These are phyloP conservation scores for Epichloe scottii DNA, from an alignment of 2,329 filamentous ascomycete species.

Conservation along the genomic window DNA sequence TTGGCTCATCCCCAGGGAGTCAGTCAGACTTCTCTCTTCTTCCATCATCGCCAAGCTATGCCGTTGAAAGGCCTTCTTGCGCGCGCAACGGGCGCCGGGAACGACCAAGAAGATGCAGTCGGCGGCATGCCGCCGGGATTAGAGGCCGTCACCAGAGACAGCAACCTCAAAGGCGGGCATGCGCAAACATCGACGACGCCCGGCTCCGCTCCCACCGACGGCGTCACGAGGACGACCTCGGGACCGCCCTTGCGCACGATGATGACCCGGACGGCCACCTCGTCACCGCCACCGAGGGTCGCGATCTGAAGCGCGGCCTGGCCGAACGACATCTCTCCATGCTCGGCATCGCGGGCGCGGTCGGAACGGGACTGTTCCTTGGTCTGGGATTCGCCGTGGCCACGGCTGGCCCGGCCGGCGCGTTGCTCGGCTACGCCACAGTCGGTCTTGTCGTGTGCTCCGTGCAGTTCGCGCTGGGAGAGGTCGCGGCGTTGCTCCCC, in stretches of 20 bases:
- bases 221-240: background rate
- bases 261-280: conserved; percentile 27
- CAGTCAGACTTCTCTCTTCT: too few relatives aligned
- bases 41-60: too few relatives aligned
- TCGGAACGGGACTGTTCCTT: conserved; percentile 49
- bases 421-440: conserved; percentile 40
- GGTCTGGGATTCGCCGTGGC: conserved; percentile 42
- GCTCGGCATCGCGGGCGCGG: conserved; percentile 49
- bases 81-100: too few relatives aligned
- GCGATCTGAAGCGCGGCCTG: conserved; percentile 31
- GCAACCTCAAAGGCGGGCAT: background rate
- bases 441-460: conserved; percentile 44
- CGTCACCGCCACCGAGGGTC: conserved; percentile 35
- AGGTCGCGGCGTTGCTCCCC: conserved; percentile 46
- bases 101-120: too few relatives aligned
- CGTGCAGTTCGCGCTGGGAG: conserved; percentile 46
- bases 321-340: conserved; percentile 40
- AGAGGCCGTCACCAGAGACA: too few relatives aligned
- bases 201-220: background rate
- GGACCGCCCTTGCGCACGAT: background rate
- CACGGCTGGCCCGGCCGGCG: conserved; percentile 35
- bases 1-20: too few relatives aligned
- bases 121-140: too few relatives aligned
- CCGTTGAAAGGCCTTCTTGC: too few relatives aligned
- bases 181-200: background rate